Evolutionary conservation across 140 eudicot species (phyloP).

Genomic region (Ambrosia hybrid): DNA sequence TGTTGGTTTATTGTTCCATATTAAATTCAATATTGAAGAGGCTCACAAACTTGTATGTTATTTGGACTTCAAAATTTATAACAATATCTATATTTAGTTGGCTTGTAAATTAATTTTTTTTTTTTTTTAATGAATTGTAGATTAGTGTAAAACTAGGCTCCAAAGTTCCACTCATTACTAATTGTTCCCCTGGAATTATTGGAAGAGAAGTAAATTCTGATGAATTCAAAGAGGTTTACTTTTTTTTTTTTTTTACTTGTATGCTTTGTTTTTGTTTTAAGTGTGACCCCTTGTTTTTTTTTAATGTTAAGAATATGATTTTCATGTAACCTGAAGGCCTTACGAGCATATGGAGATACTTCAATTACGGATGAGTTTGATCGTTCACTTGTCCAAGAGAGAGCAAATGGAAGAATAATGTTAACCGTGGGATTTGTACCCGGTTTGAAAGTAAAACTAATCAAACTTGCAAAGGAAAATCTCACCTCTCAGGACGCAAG

Average conservation of each 20-base stretch:
- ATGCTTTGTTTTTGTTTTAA: no score
- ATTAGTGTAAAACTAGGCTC: slow-evolving; percentile 56
- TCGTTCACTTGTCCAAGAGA: background rate
- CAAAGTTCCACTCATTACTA: slow-evolving; percentile 51
- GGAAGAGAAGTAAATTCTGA: no score
- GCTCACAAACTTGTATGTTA: slow-evolving; percentile 61
- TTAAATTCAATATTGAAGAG: slow-evolving; percentile 37
- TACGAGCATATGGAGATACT: no score
- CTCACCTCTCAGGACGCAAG: no score
- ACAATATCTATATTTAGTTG: no score
- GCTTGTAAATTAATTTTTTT: background rate
- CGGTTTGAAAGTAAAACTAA: slow-evolving; percentile 51
- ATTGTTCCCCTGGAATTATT: background rate
- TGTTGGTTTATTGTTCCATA: slow-evolving; percentile 11
- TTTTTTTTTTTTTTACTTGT: no score
- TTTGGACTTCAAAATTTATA: background rate
- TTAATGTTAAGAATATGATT: no score
- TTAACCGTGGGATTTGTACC: slow-evolving; percentile 70
- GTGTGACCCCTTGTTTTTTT: no score
- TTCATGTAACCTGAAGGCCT: no score
- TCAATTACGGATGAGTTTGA: no score
- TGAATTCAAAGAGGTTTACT: no score
- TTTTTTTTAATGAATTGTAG: slow-evolving; percentile 38
- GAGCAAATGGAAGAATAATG: slow-evolving; percentile 37
- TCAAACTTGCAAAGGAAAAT: slow-evolving; percentile 24